Percentiles rank a stretch among this genome's conserved stretches.
phyloP scores from a whole-genome alignment of 192 early-diverging fungal genomes.

The Coemansia sp. region DNA sequence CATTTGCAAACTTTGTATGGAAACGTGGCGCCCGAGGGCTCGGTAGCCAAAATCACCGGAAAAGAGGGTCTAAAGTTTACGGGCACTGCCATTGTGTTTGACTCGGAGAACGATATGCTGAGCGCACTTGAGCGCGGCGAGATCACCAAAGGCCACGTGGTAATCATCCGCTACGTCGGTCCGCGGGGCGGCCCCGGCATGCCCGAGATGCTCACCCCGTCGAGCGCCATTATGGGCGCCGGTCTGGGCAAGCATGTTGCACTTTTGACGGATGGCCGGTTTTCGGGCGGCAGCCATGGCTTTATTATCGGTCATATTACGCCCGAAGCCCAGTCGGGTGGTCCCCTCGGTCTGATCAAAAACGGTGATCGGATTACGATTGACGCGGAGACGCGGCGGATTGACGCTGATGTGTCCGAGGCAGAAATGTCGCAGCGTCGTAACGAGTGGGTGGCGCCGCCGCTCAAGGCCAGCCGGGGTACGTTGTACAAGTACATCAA shows the following conservation, averaged over 20 bases:
- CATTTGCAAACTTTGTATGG: slow-evolving; percentile 95
- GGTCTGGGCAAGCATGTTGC: slow-evolving; percentile 97
- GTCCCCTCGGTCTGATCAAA: slow-evolving; percentile 87
- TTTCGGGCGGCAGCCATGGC: slow-evolving; percentile 97
- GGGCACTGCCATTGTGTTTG: slow-evolving; percentile 88
- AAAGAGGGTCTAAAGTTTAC: slow-evolving; percentile 93
- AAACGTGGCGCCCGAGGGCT: slow-evolving; percentile 92
- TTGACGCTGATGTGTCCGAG: slow-evolving; percentile 77
- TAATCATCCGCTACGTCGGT: slow-evolving; percentile 96
- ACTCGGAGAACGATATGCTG: slow-evolving; percentile 92
- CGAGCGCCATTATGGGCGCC: slow-evolving; percentile 98
- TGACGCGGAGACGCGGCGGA: slow-evolving; percentile 76
- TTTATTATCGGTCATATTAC: slow-evolving; percentile 99
- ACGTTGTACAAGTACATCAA: slow-evolving; percentile 94
- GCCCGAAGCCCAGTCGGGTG: slow-evolving; percentile 96
- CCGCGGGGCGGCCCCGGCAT: slow-evolving; percentile 99
- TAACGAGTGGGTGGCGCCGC: slow-evolving; percentile 75
- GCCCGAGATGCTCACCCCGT: slow-evolving; percentile 99
- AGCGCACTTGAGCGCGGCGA: slow-evolving; percentile 80
- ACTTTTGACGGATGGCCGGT: slow-evolving; percentile 96
- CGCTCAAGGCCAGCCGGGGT: slow-evolving; percentile 83
- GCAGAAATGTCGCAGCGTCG: slow-evolving; percentile 74
- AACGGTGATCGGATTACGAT: slow-evolving; percentile 90
- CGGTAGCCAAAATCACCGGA: slow-evolving; percentile 99
- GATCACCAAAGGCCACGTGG: slow-evolving; percentile 90